Base-by-base conservation (phyloP, 2,329 filamentous ascomycete species). In the Aspergillus vadensis region DNA sequence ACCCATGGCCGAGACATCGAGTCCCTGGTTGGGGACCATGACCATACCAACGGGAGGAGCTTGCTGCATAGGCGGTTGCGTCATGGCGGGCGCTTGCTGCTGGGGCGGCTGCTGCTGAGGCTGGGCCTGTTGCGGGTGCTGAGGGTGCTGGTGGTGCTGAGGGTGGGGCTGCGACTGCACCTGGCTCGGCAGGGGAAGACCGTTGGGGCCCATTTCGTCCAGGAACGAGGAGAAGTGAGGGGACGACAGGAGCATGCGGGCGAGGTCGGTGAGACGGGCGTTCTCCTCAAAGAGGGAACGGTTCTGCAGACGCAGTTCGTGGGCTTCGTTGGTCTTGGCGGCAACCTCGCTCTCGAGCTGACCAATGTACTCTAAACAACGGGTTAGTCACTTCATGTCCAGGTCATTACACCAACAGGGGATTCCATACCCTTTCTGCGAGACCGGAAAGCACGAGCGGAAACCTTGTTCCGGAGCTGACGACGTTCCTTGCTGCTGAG, bases 381-480 rank as follows among this genome's bases (percentile, higher is more conserved):
- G 59, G 44, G 77, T 91, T 83, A 91, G 86, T 67, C 17, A 21
- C 12, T 63, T 66, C 58, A 55, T 36, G 32, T 36, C 15, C 39
- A 23, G 23, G 59, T 23, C 38, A 53, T 48, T 15, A 55, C 15
- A 6, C 12, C 6, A 21, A 5, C 32, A 41, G 15, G 4, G 2
- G 15, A 23, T 39, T 41, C 57, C 85, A 83, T 88, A 97, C 94
- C 94, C 85, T 99, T 99, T 84, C 95, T 90, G 70, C 95, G 85
- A n/a, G 93, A 97, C 59, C 95, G 90, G 87, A 99, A 99, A 55
- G 94, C 94, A 68, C 95, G 91, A 64, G 95, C 95, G 44, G 95
- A 99, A 4, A 99, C 95, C 81, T 99, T 99, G 85, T 99, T 99
- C 65, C 95, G 88, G n/a, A 99, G 85, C 78, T 98, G 95, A 67